Percentiles rank a stretch among this genome's conserved stretches.
These are phyloP conservation scores for Penicillium pancosmium DNA, from an alignment of 495 filamentous ascomycete species.

Conservation along the genomic window DNA sequence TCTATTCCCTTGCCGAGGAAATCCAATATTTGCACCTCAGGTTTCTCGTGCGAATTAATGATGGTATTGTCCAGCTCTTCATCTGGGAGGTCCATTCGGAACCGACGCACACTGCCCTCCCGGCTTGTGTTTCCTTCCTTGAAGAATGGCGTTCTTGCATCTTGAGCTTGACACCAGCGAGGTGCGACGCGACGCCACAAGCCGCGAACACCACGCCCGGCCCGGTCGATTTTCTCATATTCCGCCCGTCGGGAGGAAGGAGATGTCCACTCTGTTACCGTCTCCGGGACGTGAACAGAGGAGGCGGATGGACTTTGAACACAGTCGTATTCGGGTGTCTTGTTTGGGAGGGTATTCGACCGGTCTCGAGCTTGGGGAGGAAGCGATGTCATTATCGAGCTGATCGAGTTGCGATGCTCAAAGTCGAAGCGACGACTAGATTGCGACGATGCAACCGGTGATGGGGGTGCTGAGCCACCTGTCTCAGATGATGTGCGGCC, in stretches of 20 bases:
- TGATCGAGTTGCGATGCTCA: conserved; percentile 17
- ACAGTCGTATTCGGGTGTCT: conserved; percentile 1
- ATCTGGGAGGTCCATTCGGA: conserved; percentile 50
- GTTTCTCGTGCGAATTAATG: neutral
- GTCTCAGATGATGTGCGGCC: conserved; percentile 22
- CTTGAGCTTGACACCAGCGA: conserved; percentile 39
- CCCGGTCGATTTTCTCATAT: conserved; percentile 54
- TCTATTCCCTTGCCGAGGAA: conserved; percentile 2
- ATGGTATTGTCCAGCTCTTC: conserved; percentile 26
- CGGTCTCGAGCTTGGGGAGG: conserved; percentile 20
- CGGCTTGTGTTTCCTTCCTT: conserved; percentile 45
- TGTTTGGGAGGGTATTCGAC: conserved; percentile 23
- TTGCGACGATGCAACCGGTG: conserved; percentile 22
- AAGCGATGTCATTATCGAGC: conserved; percentile 9
- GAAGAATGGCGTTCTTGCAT: conserved; percentile 42
- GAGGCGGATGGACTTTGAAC: conserved; percentile 24
- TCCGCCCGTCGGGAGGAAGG: conserved; percentile 48
- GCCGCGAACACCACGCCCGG: conserved; percentile 48
- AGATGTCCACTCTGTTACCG: conserved; percentile 55
- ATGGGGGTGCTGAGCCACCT: conserved; percentile 24
- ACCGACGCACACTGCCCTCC: conserved; percentile 51
- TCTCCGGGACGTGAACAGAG: conserved; percentile 40
- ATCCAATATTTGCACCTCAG: conserved; percentile 14
- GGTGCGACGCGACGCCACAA: conserved; percentile 49
- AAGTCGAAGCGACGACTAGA: conserved; percentile 19